A percentile compares a stretch with the other conserved stretches of the same genome.
Conservation (phyloP, 1,284 basidiomycete genomes). For the Melampsora americana region DNA sequence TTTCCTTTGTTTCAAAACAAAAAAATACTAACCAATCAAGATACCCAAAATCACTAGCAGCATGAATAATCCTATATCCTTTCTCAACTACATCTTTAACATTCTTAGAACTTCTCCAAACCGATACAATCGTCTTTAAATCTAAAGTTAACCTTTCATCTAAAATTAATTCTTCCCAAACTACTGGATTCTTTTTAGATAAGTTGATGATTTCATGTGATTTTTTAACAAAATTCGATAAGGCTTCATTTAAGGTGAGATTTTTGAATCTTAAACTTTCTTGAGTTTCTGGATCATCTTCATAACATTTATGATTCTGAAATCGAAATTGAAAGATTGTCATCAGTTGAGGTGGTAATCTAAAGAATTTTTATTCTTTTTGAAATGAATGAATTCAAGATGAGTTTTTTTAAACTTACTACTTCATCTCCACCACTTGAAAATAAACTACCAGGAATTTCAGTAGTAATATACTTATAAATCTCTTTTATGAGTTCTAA, state of each 20-base stretch:
- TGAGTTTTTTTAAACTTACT: constrained; percentile 56
- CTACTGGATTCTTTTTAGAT: constrained; percentile 63
- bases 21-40: neutral
- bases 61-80: constrained; percentile 66
- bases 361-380: constrained; percentile 45
- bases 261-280: constrained; percentile 59
- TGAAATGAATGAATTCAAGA: constrained; percentile 33
- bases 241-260: constrained; percentile 64
- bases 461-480: constrained; percentile 56
- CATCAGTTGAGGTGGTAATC: too few relatives aligned
- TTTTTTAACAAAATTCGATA: constrained; percentile 63
- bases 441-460: constrained; percentile 65
- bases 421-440: constrained; percentile 80
- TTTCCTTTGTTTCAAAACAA: constrained; percentile 57
- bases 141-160: constrained; percentile 63
- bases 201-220: constrained; percentile 59
- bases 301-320: constrained; percentile 48
- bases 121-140: constrained; percentile 64
- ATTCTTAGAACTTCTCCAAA: constrained; percentile 68
- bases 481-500: constrained; percentile 59
- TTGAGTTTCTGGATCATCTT: constrained; percentile 63
- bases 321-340: too few relatives aligned
- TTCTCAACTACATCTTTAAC: constrained; percentile 63
- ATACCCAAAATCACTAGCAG: constrained; percentile 50
- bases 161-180: constrained; percentile 75